Base-by-base conservation (phyloP, 257 asterid species). In the Solanum gracilifrons region DNA sequence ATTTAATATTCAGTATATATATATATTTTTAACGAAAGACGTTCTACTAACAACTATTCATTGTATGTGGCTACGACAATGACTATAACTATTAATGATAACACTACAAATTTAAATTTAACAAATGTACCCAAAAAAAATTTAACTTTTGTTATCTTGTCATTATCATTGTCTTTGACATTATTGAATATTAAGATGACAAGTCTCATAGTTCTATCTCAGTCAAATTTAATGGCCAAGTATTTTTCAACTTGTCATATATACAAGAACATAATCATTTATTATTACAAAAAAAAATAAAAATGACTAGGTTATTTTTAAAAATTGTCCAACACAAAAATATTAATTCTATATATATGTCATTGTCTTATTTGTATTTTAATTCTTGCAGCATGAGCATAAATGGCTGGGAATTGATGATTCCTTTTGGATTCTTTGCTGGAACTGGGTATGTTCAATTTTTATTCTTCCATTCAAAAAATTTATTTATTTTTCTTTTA, bases 371-470 rank as follows among this genome's bases (percentile, higher is more conserved):
- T 58, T 36, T 68, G n/a, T 2, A 12, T 68, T 68, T 68, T 68
- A 35, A 16, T 72, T 20, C 23, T 83, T 89, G 90, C 94, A 95
- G 98, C 92, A 93, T 95, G 98, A 89, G 58, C 90, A 95, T 94
- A 90, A 95, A 95, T 66, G 93, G 96, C 31, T 94, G 96, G 98
- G 95, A 94, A 86, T 8, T 95, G 91, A 95, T 95, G 98, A 95
- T 95, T 84, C 98, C 98, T 75, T 87, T 95, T 16, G 96, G 91
- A 7, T 95, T 95, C 86, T 94, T 95, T 46, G 98, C 98, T 84
- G 98, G 98, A 68, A 90, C 92, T 4, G 98, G 98, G 98, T 95
- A 92, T 7, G 85, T n/a, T 43, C 46, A 51, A 35, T 9, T 32
- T 21, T 9, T 71, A 13, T 71, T n/a, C 0, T 36, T 21, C 48